phyloP scores from a whole-genome alignment of 352 stramenopile genomes.

The Phytophthora pseudosyringae region DNA sequence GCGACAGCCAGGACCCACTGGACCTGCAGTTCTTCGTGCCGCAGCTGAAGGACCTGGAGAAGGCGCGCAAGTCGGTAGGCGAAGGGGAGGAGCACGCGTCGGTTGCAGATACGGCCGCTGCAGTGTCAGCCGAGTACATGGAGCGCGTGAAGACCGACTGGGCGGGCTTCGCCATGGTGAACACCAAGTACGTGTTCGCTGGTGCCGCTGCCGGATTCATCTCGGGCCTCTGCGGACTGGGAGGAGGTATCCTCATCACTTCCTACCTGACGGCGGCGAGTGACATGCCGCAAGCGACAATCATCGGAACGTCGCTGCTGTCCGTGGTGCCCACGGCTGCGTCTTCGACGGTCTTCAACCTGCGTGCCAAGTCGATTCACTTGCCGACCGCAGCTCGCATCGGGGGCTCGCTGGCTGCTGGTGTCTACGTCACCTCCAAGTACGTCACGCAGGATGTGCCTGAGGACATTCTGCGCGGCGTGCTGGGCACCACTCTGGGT shows the following conservation, averaged over 20 bases:
- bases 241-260: constrained; percentile 88
- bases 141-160: constrained; percentile 50
- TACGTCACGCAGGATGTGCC: constrained; percentile 83
- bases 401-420: constrained; percentile 63
- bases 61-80: constrained; percentile 5
- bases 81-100: constrained; percentile 20
- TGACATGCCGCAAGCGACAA: constrained; percentile 84
- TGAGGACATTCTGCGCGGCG: constrained; percentile 73
- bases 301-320: constrained; percentile 87
- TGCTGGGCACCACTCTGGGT: constrained; percentile 75
- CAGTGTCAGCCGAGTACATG: constrained; percentile 48
- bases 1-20: constrained; percentile 50
- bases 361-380: constrained; percentile 82
- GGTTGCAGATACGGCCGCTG: constrained; percentile 24
- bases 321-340: constrained; percentile 82
- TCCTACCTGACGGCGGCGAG: constrained; percentile 85
- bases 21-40: constrained; percentile 83
- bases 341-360: constrained; percentile 84
- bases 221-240: constrained; percentile 82
- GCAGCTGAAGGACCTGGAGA: constrained; percentile 39
- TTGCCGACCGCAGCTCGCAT: constrained; percentile 72
- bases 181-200: constrained; percentile 80
- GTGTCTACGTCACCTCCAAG: constrained; percentile 84
- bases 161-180: constrained; percentile 54
- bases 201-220: constrained; percentile 83